A percentile compares a stretch with the other conserved stretches of the same genome.
These are phyloP conservation scores for Fusarium brevicatenulatum DNA, from an alignment of 2,329 filamentous ascomycete species.

Conservation along the genomic window DNA sequence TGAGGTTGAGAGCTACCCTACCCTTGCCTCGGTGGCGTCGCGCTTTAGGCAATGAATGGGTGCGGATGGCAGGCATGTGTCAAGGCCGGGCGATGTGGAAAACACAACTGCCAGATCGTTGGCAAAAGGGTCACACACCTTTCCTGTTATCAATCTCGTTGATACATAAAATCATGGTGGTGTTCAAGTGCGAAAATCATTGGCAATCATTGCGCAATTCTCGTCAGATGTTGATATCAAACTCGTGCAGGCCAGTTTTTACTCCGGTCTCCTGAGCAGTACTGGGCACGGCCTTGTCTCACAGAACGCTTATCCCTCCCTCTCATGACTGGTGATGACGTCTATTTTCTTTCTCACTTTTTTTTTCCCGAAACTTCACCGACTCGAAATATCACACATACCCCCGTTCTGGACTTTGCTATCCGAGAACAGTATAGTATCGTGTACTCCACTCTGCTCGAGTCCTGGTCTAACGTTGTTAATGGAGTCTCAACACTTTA, in stretches of 20 bases:
- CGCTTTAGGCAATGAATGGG: conserved; percentile 32
- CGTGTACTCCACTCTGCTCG: conserved; percentile 11
- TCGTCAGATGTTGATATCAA: neutral
- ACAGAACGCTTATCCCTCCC: neutral
- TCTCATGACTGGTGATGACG: conserved; percentile 29
- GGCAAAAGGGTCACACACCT: conserved; percentile 16
- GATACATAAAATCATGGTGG: neutral
- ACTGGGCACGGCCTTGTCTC: conserved; percentile 30
- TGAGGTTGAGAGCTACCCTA: conserved; percentile 10
- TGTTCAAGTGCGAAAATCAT: neutral
- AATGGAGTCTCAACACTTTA: neutral
- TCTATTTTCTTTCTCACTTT: conserved; percentile 29
- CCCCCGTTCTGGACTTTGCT: conserved; percentile 21
- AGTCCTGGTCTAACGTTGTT: neutral
- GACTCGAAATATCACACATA: conserved; percentile 35
- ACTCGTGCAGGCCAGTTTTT: neutral
- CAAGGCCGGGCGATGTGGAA: conserved; percentile 28
- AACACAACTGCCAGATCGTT: conserved; percentile 32
- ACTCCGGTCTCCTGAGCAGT: neutral
- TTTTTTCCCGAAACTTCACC: conserved; percentile 44
- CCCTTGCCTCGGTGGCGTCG: conserved; percentile 41
- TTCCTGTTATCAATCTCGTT: conserved; percentile 42
- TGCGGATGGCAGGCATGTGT: conserved; percentile 30
- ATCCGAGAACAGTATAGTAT: neutral
- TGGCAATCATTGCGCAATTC: neutral